phyloP scores from a whole-genome alignment of 805 yeast species.

The Candida mattraensis region DNA sequence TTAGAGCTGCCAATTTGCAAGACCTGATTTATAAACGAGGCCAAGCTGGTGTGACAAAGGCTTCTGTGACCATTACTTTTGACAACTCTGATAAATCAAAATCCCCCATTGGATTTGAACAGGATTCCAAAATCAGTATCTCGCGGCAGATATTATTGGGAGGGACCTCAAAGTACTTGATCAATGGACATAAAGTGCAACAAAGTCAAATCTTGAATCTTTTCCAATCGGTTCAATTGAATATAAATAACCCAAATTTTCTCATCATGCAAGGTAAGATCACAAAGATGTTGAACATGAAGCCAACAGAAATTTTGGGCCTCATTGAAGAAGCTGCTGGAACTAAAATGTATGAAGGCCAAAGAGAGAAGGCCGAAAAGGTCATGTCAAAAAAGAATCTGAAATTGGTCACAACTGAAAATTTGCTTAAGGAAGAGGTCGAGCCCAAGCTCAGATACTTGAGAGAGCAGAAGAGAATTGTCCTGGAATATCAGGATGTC shows the following conservation, averaged over 20 bases:
- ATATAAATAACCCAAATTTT: constrained; percentile 95
- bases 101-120: constrained; percentile 87
- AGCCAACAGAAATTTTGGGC: constrained; percentile 84
- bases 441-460: constrained; percentile 87
- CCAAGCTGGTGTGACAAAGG: constrained; percentile 97
- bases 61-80: constrained; percentile 93
- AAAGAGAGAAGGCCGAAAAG: constrained; percentile 87
- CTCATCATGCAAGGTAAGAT: constrained; percentile 98
- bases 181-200: constrained; percentile 95
- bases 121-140: constrained; percentile 75
- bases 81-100: constrained; percentile 75
- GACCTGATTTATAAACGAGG: constrained; percentile 96
- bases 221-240: constrained; percentile 92
- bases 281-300: constrained; percentile 96
- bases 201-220: constrained; percentile 87
- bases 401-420: constrained; percentile 74
- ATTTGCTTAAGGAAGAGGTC: constrained; percentile 77
- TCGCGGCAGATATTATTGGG: constrained; percentile 91
- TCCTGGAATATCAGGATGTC: constrained; percentile 81
- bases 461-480: constrained; percentile 76
- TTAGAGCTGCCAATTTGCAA: constrained; percentile 88
- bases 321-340: constrained; percentile 98
- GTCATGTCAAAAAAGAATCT: constrained; percentile 90
- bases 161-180: constrained; percentile 86
- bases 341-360: constrained; percentile 90